Percentiles rank a stretch among this genome's conserved stretches.
Conservation (phyloP, 2,329 filamentous ascomycete genomes). For the Alternaria infectoria region DNA sequence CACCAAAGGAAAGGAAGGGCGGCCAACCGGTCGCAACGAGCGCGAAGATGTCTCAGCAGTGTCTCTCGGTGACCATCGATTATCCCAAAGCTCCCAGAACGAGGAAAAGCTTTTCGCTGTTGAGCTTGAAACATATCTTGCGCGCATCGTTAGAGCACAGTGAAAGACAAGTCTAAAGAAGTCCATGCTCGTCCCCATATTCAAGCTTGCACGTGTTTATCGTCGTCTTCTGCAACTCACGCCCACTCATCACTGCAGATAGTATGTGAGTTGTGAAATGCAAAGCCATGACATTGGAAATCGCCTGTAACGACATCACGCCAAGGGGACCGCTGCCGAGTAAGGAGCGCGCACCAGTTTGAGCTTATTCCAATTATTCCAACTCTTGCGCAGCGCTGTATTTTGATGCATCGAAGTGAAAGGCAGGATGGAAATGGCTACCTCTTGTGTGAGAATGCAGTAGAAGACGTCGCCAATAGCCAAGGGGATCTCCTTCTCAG, state of each 20-base stretch:
- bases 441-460: not conserved
- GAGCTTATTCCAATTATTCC: not conserved
- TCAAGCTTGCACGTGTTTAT: not conserved
- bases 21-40: not conserved
- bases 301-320: not conserved
- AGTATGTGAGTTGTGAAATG: not conserved
- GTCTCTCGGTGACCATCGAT: not conserved
- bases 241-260: not conserved
- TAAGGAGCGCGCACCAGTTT: not conserved
- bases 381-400: not conserved
- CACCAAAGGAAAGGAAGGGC: not conserved
- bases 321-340: not conserved
- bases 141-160: not conserved
- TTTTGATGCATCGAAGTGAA: not conserved
- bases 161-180: not conserved
- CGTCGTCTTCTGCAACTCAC: not conserved
- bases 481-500: not conserved
- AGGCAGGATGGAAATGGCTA: not conserved
- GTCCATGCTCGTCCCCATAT: not conserved
- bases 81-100: not conserved
- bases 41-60: not conserved
- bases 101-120: not conserved
- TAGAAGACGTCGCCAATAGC: not conserved
- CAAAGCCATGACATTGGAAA: not conserved
- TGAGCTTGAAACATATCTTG: not conserved